Percentiles rank a stretch among this genome's conserved stretches.
These are phyloP conservation scores for Penicillium longicatenatum DNA, from an alignment of 495 filamentous ascomycete species.

Conservation along the genomic window DNA sequence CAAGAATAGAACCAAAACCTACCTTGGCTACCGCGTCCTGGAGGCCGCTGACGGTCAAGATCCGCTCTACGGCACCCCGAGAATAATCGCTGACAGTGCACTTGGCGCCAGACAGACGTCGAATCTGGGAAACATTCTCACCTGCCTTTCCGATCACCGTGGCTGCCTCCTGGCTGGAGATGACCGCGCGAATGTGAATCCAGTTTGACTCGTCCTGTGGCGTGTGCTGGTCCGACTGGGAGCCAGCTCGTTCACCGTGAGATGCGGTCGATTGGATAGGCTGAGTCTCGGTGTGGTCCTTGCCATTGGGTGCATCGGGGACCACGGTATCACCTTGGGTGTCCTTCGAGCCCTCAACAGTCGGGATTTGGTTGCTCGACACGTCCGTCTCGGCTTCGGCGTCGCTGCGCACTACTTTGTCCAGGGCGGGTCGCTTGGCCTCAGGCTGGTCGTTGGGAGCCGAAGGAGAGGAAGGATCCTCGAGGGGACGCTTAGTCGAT, in stretches of 20 bases:
- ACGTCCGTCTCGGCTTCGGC: slow-evolving; percentile 55
- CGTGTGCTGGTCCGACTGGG: slow-evolving; percentile 52
- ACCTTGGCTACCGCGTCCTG: slow-evolving; percentile 98
- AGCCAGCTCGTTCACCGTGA: slow-evolving; percentile 54
- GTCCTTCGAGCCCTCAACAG: slow-evolving; percentile 47
- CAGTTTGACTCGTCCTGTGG: slow-evolving; percentile 87
- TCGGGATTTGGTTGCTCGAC: slow-evolving; percentile 42
- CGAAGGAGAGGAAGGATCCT: slow-evolving; percentile 93
- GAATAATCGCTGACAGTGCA: slow-evolving; percentile 98
- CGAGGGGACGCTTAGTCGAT: slow-evolving; percentile 89
- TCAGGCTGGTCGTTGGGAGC: slow-evolving; percentile 90
- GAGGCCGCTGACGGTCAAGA: slow-evolving; percentile 91
- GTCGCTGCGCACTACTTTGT: slow-evolving; percentile 74
- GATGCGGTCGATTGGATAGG: slow-evolving; percentile 67
- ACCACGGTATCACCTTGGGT: slow-evolving; percentile 67
- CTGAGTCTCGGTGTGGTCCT: slow-evolving; percentile 52
- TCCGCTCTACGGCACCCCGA: slow-evolving; percentile 93
- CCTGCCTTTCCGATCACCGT: slow-evolving; percentile 98
- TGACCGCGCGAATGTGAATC: slow-evolving; percentile 95
- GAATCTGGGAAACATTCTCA: slow-evolving; percentile 95
- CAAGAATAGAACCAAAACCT: slow-evolving; percentile 29
- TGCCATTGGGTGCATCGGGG: slow-evolving; percentile 67
- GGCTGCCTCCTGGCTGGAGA: slow-evolving; percentile 94
- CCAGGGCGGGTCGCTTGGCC: slow-evolving; percentile 92
- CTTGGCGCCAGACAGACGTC: slow-evolving; percentile 88